phyloP scores from a whole-genome alignment of 345 rosid genomes.

The Eucalyptus tenuipes region DNA sequence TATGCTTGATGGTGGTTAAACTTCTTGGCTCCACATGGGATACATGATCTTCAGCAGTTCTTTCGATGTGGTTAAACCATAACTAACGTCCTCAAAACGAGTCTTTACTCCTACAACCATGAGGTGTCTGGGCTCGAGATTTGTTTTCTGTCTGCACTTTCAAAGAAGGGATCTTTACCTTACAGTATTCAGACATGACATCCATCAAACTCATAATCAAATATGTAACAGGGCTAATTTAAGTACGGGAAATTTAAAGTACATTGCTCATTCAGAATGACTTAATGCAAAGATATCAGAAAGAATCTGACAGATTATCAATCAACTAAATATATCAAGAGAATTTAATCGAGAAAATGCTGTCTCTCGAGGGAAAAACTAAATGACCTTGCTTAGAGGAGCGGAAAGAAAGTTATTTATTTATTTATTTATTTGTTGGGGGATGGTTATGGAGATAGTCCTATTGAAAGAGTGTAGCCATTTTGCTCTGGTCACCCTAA shows the following conservation, averaged over 20 bases:
- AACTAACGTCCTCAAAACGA: constrained; percentile 70
- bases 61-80: constrained; percentile 86
- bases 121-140: constrained; percentile 72
- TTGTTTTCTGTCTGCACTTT: constrained; percentile 61
- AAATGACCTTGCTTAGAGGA: not conserved
- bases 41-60: constrained; percentile 82
- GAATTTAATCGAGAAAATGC: not conserved
- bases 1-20: constrained; percentile 77
- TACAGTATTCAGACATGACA: not conserved
- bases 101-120: constrained; percentile 49
- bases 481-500: constrained; percentile 37
- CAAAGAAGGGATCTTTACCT: not conserved
- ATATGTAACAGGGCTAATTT: not conserved
- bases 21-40: constrained; percentile 79
- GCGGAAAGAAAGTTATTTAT: not conserved
- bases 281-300: not conserved
- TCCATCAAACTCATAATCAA: not conserved
- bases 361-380: not conserved
- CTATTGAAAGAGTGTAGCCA: constrained; percentile 18
- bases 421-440: no score
- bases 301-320: not conserved
- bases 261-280: not conserved
- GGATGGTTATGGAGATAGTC: not conserved
- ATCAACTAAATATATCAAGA: not conserved
- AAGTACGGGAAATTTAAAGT: not conserved